A percentile compares a stretch with the other conserved stretches of the same genome.
phyloP scores from a whole-genome alignment of 169 alveolate genomes.

The Cyclospora cayetanensis region DNA sequence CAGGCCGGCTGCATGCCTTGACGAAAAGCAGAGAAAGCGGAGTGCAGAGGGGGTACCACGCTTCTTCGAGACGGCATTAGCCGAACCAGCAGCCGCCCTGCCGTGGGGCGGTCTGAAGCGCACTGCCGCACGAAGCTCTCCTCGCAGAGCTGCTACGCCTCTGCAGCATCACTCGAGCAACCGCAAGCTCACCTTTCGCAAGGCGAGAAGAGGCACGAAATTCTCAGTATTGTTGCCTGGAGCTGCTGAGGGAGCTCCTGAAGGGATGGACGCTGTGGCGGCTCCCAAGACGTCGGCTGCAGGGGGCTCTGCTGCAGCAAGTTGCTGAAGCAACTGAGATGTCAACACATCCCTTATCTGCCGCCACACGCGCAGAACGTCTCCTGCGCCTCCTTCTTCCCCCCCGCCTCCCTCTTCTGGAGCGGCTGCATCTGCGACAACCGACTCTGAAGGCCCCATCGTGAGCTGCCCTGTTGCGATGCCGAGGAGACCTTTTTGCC shows the following conservation, averaged over 20 bases:
- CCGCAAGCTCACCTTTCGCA: background rate
- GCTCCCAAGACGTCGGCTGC: background rate
- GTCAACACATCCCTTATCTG: background rate
- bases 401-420: background rate
- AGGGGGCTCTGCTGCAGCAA: conserved; percentile 28
- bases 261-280: too few relatives aligned
- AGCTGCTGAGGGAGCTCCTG: background rate
- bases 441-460: conserved; percentile 24
- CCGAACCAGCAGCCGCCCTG: too few relatives aligned
- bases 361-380: conserved; percentile 8
- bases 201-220: background rate
- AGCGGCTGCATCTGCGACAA: conserved; percentile 36
- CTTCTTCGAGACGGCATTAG: too few relatives aligned
- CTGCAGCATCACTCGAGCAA: background rate
- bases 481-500: background rate
- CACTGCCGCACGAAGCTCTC: too few relatives aligned
- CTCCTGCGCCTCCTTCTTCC: conserved; percentile 46
- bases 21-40: too few relatives aligned
- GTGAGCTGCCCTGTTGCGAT: conserved; percentile 21
- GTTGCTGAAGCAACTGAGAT: conserved; percentile 30
- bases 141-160: background rate
- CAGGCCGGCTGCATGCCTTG: too few relatives aligned
- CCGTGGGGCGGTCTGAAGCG: too few relatives aligned
- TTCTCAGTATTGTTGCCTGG: background rate
- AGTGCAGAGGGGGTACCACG: too few relatives aligned